Base-by-base conservation (phyloP, 345 rosid genomes). In the Cardamine resedifolia region DNA sequence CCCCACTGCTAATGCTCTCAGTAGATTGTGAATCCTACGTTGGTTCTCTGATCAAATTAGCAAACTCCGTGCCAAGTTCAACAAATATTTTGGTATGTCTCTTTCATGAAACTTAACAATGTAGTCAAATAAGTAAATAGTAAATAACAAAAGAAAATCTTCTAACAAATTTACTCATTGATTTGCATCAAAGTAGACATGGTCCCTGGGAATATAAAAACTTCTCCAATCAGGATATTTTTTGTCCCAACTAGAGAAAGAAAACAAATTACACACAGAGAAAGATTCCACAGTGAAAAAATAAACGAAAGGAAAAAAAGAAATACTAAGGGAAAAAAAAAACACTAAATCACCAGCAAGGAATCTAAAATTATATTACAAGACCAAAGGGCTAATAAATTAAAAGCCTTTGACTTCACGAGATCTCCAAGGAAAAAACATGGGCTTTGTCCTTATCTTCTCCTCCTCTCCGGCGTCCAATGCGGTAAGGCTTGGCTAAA, bases 391-490 rank as follows among this genome's bases (percentile, higher is more conserved):
- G 47, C 75, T 76, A n/a, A 59, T 66, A 5, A 74, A 74, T 38
- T 67, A 30, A 12, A 68, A 57, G 48, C 71, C 76, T 76, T 76
- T 76, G 79, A 64, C 75, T 70, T 76, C 53, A 62, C 58, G 62
- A 75, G 21, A 70, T 59, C 51, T 47, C 48, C 58, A 70, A 56
- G 19, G 43, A 33, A 41, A 43, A 72, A 59, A 60, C 63, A 67
- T 50, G 61, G 70, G 50, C 64, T 1, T 1, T 47, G 15, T 31
- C 75, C 65, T 76, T 70, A 63, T 64, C 71, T 70, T 59, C 75
- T 70, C 62, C 88, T 83, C 57, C 92, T 83, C 74, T 85, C 95
- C 57, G 93, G 87, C 60, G 85, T 81, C 97, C 99, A 95, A 47
- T 80, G 85, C 31, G 97, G 99, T 79, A 79, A 67, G 12, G 80